phyloP scores from a whole-genome alignment of 169 alveolate genomes.

The Pseudocohnilembus persalinus region DNA sequence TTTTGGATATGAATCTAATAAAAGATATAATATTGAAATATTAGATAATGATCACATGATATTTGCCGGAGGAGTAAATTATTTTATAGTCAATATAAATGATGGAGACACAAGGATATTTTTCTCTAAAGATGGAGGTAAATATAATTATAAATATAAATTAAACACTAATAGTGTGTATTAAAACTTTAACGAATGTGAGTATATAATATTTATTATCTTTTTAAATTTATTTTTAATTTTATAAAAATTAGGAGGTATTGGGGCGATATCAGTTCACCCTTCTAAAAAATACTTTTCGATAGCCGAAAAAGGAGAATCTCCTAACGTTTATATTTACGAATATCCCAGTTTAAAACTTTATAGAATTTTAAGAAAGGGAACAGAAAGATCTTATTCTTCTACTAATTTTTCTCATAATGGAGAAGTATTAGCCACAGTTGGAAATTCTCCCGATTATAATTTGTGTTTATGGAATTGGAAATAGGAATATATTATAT shows the following conservation, averaged over 20 bases:
- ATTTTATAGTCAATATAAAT: conserved; percentile 71
- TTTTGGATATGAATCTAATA: conserved; percentile 73
- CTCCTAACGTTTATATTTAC: conserved; percentile 75
- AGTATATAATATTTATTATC: conserved; percentile 44
- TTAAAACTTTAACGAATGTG: not conserved
- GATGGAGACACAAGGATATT: conserved; percentile 63
- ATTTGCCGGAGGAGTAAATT: conserved; percentile 79
- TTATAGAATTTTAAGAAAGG: conserved; percentile 83
- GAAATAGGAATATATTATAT: conserved; percentile 79
- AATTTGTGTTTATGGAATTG: conserved; percentile 91
- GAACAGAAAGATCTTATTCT: conserved; percentile 80
- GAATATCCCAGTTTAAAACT: conserved; percentile 73
- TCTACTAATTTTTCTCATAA: conserved; percentile 52
- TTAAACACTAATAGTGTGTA: no score
- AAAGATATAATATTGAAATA: conserved; percentile 70
- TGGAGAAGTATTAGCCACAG: conserved; percentile 72
- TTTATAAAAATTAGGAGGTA: conserved; percentile 58
- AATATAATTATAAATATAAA: no score
- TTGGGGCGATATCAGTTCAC: conserved; percentile 87
- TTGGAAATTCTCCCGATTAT: conserved; percentile 90
- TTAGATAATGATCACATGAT: conserved; percentile 71
- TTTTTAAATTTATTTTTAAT: conserved; percentile 40
- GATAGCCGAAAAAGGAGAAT: conserved; percentile 85
- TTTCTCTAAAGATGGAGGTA: conserved; percentile 63
- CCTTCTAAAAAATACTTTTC: conserved; percentile 81